Evolutionary conservation across 179 eudicot genomes (phyloP), one percentile per base, ranked within the genome.

Genomic region (Silene noctiflora): DNA sequence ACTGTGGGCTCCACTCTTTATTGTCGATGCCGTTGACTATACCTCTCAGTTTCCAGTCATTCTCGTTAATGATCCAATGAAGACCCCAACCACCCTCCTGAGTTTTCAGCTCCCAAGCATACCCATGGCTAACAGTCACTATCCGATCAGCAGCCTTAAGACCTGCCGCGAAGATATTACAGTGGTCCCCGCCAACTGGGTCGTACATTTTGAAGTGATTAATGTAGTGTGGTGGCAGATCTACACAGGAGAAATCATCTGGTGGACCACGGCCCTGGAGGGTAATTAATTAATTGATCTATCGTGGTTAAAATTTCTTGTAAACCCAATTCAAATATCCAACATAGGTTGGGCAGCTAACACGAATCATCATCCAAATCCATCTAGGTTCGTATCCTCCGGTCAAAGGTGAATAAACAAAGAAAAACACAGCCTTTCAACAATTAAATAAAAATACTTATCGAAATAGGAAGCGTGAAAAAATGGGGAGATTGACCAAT

Each of bases 71-170:
- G 75, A 93, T 86, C 12, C 83, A 80, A 60, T 91, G 87, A 71
- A 96, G 86, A 73, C 99, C 99, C 98, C 97, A 94, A 29, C 99
- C 99, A 27, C 99, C 99, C 81, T 93, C 98, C 6, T 74, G 71
- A 22, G 99, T 96, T 88, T 88, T 96, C 33, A 96, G 81, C 86
- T 96, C 99, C 99, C 98, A 83, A 4, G 98, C 85, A 73, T 96
- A 96, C 35, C 97, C 98, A 67, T 89, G 97, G 80, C 99, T 96
- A 44, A 93, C 99, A 25, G 98, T 93, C 66, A 96, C 93, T 13
- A 93, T 80, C 39, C 98, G 98, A 64, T 96, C 98, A 19, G 98
- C 98, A 9, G 90, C 76, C 61, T 90, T 96, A 7, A 96, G 71
- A 76, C 99, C 98, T 25, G 91, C 98, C 5, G 99, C 98, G 74